Conservation (phyloP, 2,329 filamentous ascomycete species). For the Scortechinia acanthostroma region DNA sequence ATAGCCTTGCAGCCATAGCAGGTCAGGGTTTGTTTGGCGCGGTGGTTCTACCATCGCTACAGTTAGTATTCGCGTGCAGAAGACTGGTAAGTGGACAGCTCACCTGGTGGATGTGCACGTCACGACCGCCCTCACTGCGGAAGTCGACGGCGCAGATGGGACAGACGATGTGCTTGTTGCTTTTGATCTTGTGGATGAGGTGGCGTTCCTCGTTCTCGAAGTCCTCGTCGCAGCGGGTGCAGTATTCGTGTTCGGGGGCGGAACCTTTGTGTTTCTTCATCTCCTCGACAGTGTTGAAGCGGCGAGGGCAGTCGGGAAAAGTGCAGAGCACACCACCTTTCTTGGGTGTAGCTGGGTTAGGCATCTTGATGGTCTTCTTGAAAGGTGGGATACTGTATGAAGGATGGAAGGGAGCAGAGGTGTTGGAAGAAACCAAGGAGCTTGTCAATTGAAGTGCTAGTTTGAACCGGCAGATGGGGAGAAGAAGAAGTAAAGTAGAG, state of each 20-base stretch:
- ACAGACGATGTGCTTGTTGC: background rate
- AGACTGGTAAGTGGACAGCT: background rate
- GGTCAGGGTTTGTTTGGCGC: slow-evolving; percentile 25
- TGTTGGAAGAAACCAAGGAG: no score
- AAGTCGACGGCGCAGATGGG: background rate
- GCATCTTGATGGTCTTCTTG: no score
- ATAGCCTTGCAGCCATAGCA: slow-evolving; percentile 35
- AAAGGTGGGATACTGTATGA: no score
- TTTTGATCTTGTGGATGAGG: background rate
- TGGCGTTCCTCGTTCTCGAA: background rate
- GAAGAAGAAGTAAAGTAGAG: no score
- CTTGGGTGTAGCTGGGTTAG: no score
- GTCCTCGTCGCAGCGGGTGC: background rate
- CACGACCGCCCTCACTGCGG: no score
- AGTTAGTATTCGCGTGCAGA: background rate
- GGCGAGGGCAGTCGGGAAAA: background rate
- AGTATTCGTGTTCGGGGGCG: background rate
- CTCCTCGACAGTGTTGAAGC: background rate
- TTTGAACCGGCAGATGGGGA: no score
- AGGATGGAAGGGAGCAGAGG: no score
- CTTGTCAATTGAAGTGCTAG: no score
- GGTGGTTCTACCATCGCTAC: slow-evolving; percentile 15
- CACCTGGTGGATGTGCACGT: slow-evolving; percentile 11
- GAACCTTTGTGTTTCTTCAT: background rate
- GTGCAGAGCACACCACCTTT: no score